Evolutionary conservation across 495 filamentous ascomycete species (phyloP).

Genomic region (Penicillium soppii): DNA sequence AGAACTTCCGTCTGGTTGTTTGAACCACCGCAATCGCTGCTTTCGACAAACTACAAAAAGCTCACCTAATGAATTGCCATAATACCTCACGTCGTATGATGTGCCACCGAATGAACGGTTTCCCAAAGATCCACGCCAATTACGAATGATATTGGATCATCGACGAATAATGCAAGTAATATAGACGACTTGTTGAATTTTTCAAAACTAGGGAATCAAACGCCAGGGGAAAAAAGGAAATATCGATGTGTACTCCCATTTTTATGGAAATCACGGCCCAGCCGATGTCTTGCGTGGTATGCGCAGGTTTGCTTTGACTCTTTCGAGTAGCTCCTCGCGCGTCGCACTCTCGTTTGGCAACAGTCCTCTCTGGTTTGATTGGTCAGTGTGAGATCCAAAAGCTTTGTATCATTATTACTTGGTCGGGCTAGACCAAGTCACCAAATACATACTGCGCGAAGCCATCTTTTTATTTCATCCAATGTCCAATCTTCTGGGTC

Average conservation of each 20-base stretch:
- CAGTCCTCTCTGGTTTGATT: conserved; percentile 63
- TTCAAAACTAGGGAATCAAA: not conserved
- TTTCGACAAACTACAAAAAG: not conserved
- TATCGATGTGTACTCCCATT: not conserved
- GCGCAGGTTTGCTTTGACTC: conserved; percentile 77
- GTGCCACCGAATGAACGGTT: not conserved
- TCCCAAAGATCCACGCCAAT: not conserved
- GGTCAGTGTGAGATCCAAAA: not conserved
- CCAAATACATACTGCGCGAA: conserved; percentile 61
- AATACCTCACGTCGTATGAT: not conserved
- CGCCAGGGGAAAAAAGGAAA: not conserved
- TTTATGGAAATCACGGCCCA: conserved; percentile 7
- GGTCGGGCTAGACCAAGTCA: not conserved
- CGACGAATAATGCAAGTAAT: not conserved
- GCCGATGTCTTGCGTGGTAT: conserved; percentile 31
- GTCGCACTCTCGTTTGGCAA: conserved; percentile 64
- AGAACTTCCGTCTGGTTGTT: conserved; percentile 67
- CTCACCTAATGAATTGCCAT: not conserved
- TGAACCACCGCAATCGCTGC: conserved; percentile 21
- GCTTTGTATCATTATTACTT: not conserved
- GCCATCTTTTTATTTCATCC: conserved; percentile 72
- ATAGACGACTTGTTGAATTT: not conserved
- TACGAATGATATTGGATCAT: not conserved
- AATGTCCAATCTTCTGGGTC: conserved; percentile 72
- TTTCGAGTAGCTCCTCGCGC: conserved; percentile 73